phyloP scores from a whole-genome alignment of 768 basidiomycete genomes.

The Rhodotorula babjevae region DNA sequence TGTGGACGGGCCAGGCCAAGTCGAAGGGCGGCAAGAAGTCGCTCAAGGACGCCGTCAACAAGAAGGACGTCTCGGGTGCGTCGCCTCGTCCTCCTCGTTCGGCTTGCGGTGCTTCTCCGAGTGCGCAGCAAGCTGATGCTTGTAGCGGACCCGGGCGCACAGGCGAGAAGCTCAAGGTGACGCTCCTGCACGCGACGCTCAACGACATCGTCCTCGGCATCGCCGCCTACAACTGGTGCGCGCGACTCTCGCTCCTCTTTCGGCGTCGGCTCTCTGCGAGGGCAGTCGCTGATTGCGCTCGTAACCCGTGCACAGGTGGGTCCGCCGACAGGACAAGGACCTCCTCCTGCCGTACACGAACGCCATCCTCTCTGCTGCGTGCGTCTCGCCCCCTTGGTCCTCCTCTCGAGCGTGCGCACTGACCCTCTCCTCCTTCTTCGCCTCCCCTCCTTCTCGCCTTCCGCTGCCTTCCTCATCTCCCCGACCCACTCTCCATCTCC shows the following conservation, averaged over 20 bases:
- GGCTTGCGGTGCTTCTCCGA: no score
- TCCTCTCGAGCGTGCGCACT: not conserved
- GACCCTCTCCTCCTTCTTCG: not conserved
- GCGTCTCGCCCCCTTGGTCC: not conserved
- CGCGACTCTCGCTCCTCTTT: not conserved
- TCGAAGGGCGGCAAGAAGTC: slow-evolving; percentile 38
- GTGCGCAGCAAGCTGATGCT: not conserved
- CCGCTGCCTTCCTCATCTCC: no score
- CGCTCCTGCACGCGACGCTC: slow-evolving; percentile 44
- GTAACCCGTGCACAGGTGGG: slow-evolving; percentile 44
- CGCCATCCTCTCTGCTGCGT: slow-evolving; percentile 32
- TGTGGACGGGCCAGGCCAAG: slow-evolving; percentile 42
- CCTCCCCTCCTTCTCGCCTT: not conserved
- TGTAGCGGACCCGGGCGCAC: not conserved
- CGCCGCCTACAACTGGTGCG: slow-evolving; percentile 35
- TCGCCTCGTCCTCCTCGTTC: not conserved
- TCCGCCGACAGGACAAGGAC: slow-evolving; percentile 36
- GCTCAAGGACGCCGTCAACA: slow-evolving; percentile 7
- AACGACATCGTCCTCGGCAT: slow-evolving; percentile 41
- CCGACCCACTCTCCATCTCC: no score
- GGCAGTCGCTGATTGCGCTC: no score
- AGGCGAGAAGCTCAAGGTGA: slow-evolving; percentile 44
- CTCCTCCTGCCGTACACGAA: slow-evolving; percentile 39
- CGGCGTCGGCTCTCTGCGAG: not conserved
- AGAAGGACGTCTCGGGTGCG: slow-evolving; percentile 36